Evolutionary conservation across 352 stramenopile species (phyloP), one percentile per base, ranked within the genome.

Genomic region (Peronospora belbahrii): DNA sequence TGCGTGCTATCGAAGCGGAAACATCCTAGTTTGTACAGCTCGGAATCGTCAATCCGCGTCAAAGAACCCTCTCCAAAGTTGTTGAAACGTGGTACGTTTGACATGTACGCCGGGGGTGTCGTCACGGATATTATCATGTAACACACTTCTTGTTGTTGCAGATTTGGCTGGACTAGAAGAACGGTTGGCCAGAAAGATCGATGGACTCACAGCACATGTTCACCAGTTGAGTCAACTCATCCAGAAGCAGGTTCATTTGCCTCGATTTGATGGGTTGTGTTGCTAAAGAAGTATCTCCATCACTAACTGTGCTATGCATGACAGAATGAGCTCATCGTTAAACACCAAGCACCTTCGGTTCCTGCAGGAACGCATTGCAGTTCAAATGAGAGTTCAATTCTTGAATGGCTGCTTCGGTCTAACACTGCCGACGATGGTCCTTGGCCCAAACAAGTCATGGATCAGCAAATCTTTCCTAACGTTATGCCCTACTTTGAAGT

Each of bases 1-100:
- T 93, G 79, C 49, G 81, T 93, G 9, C 52, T 93, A 10, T 93
- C 81, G 7, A 93, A 93, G 61, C 72, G 81, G 38, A 93, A 93
- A 53, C 73, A 88, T 25, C 76, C 77, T 17, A 72, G 34, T 24
- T 51, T 61, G 23, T 67, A 62, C 49, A 57, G 39, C 34, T 72
- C 67, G 0, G 73, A 85, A 33, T 63, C 64, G 22, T 63, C 69
- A 7, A 55, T 58, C 13, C 67, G 69, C 13, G 38, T 34, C 2
- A 79, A 76, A 45, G 74, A 85, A 25, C 63, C 77, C 5, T 61
- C 70, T 13, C 42, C 75, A 7, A 88, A 88, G 45, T 40, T 85
- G 40, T 28, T 77, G 18, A 86, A 83, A 50, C 56, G 66, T 71
- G 77, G 77, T 85, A 46, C 4, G 54, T 46, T 10, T 18, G 1